These are phyloP conservation scores for Alternaria sp. DNA, from an alignment of 2,329 filamentous ascomycete genomes.

Conservation along the genomic window DNA sequence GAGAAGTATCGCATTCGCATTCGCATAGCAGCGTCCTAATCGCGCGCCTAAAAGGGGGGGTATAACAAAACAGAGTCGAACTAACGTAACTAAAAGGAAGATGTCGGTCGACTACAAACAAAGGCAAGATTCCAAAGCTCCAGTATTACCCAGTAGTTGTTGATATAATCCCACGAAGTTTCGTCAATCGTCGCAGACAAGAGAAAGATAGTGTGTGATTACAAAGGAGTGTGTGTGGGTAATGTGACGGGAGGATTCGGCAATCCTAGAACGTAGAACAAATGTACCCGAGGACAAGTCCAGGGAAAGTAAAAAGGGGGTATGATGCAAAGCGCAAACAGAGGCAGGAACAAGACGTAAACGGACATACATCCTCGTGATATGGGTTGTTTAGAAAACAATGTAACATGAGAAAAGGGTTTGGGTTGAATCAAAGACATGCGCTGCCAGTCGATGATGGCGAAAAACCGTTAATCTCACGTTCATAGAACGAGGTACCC, in stretches of 20 bases:
- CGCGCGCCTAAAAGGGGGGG: conserved; percentile 2
- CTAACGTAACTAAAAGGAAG: conserved; percentile 4
- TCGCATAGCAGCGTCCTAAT: conserved; percentile 22
- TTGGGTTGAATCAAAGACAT: conserved; percentile 31
- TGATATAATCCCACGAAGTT: conserved; percentile 4
- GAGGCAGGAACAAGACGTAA: conserved; percentile 5
- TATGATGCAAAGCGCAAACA: conserved; percentile 5
- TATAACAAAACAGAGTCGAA: not conserved
- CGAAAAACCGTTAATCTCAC: conserved; percentile 21
- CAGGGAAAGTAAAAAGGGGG: conserved; percentile 8
- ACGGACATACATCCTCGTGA: conserved; percentile 29
- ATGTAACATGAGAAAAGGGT: conserved; percentile 18
- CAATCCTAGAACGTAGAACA: not conserved
- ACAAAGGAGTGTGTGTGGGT: conserved; percentile 30
- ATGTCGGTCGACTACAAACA: conserved; percentile 7
- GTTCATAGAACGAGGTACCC: conserved; percentile 46
- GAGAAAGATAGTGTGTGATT: conserved; percentile 28
- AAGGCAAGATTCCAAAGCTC: not conserved
- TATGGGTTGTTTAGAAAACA: not conserved
- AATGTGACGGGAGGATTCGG: conserved; percentile 2
- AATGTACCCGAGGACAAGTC: conserved; percentile 12
- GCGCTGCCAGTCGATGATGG: conserved; percentile 40
- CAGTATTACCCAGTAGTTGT: conserved; percentile 4
- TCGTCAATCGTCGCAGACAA: conserved; percentile 41
- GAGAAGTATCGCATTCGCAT: not conserved